These are phyloP conservation scores for Camelina neglecta DNA, from an alignment of 345 rosid species.

Conservation along the genomic window DNA sequence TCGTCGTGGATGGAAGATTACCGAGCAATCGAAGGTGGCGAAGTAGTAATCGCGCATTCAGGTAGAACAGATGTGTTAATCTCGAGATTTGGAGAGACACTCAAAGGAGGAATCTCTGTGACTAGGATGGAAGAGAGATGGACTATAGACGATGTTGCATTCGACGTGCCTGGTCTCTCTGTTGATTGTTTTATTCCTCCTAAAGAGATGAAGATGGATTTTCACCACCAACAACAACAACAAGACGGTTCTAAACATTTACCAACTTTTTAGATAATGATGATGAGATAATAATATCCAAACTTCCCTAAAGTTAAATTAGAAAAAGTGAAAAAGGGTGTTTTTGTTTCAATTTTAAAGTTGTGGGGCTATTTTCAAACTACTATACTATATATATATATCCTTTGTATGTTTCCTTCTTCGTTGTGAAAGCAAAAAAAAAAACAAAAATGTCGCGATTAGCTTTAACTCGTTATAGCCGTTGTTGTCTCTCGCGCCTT, in stretches of 20 bases:
- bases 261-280: constrained; percentile 21
- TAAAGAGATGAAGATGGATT: constrained; percentile 59
- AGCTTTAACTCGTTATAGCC: constrained; percentile 47
- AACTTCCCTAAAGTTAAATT: no score
- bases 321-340: constrained; percentile 14
- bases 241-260: constrained; percentile 33
- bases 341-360: not conserved
- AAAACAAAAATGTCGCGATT: constrained; percentile 23
- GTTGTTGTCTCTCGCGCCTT: constrained; percentile 48
- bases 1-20: constrained; percentile 77
- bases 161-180: constrained; percentile 80
- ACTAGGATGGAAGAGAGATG: constrained; percentile 89
- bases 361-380: constrained; percentile 10
- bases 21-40: constrained; percentile 59
- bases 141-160: constrained; percentile 85
- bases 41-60: constrained; percentile 82
- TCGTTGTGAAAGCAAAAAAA: not conserved
- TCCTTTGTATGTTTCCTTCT: not conserved
- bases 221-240: constrained; percentile 32
- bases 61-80: constrained; percentile 79
- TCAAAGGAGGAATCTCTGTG: constrained; percentile 69
- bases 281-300: no score
- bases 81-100: constrained; percentile 80
- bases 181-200: constrained; percentile 91
- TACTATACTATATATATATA: not conserved